Evolutionary conservation across 106 monocot species (phyloP).

Genomic region (Acorus gramineus): DNA sequence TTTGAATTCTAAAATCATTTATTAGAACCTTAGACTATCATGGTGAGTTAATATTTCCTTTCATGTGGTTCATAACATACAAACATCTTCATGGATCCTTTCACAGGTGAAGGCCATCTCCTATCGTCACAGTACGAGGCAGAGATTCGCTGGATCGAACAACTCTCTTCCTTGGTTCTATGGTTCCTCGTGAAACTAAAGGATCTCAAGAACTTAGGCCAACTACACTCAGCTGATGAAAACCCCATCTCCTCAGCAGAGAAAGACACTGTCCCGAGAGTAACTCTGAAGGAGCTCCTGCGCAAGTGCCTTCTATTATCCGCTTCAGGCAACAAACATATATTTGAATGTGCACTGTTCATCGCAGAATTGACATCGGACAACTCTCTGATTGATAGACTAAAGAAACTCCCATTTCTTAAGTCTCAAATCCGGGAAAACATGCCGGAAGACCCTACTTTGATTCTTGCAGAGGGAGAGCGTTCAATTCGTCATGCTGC

Average conservation of each 20-base stretch:
- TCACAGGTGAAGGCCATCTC: conserved; percentile 19
- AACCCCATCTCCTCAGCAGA: conserved; percentile 11
- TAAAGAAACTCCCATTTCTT: conserved; percentile 38
- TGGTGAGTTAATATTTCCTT: too few species aligned
- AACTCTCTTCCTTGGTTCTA: conserved; percentile 44
- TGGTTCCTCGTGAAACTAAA: conserved; percentile 58
- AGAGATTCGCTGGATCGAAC: conserved; percentile 11
- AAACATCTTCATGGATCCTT: not conserved
- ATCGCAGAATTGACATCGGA: conserved; percentile 44
- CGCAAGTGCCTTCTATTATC: conserved; percentile 45
- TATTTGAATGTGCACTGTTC: conserved; percentile 38
- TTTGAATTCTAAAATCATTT: too few species aligned
- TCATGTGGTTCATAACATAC: too few species aligned
- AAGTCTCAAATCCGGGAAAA: conserved; percentile 6
- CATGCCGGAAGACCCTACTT: not conserved
- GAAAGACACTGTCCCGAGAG: conserved; percentile 19
- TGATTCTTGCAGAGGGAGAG: conserved; percentile 26
- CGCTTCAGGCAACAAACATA: conserved; percentile 33
- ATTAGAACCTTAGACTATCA: too few species aligned
- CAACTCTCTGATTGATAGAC: conserved; percentile 20
- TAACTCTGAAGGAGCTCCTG: conserved; percentile 51
- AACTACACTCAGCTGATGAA: conserved; percentile 24
- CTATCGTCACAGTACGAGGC: conserved; percentile 11
- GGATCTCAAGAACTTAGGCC: conserved; percentile 33
- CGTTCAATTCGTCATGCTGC: conserved; percentile 30